Evolutionary conservation across 345 rosid genomes (phyloP).

Genomic region (Eucalyptus sp.): DNA sequence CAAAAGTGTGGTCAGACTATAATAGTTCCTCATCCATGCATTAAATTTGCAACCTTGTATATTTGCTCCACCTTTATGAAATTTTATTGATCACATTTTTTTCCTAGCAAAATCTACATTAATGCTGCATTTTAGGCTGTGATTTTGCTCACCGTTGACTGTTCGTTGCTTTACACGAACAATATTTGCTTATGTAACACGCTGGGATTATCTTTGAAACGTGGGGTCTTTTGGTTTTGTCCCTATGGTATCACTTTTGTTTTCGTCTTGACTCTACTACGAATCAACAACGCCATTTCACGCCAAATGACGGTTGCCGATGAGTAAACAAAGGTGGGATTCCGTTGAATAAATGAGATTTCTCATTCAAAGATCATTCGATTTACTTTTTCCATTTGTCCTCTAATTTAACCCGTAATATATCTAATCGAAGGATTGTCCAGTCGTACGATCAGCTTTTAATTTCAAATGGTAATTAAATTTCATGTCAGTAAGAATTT

Average conservation of each 20-base stretch:
- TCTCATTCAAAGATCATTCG: not conserved
- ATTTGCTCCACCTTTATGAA: not conserved
- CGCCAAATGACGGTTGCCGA: not conserved
- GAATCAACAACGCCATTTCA: not conserved
- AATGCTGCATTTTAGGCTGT: fast-evolving
- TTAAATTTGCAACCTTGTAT: not conserved
- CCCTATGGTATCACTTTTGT: not conserved
- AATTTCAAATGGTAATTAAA: not conserved
- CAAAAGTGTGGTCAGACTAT: not conserved
- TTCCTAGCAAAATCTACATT: not conserved
- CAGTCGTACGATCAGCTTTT: not conserved
- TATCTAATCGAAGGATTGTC: not conserved
- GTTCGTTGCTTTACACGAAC: not conserved
- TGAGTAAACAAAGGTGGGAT: not conserved
- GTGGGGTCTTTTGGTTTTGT: not conserved
- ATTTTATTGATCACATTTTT: not conserved
- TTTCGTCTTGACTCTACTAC: not conserved
- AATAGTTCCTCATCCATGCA: not conserved
- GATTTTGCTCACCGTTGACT: not conserved
- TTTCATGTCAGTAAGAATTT: not conserved
- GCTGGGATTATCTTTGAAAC: not conserved
- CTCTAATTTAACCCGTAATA: not conserved
- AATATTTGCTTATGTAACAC: not conserved
- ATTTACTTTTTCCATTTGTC: not conserved
- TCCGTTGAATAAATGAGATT: not conserved